phyloP scores from a whole-genome alignment of 805 yeast species.

The Cyberlindnera euphorbiae region DNA sequence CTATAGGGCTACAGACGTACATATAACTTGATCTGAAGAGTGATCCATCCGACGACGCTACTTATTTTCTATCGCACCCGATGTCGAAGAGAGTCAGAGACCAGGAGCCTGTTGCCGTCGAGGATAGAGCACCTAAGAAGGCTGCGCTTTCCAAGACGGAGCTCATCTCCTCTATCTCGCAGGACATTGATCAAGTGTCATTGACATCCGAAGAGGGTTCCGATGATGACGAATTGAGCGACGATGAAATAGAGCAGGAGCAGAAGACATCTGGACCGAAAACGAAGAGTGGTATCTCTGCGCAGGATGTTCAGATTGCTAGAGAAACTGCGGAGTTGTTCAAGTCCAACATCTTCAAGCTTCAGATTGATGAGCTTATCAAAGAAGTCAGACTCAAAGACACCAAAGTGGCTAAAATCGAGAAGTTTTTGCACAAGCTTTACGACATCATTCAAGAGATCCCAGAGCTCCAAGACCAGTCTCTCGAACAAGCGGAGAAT shows the following conservation, averaged over 20 bases:
- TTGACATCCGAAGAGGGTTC: conserved; percentile 20
- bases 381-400: conserved; percentile 77
- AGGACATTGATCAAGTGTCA: conserved; percentile 8
- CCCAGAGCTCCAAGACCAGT: conserved; percentile 48
- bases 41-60: too few relatives aligned
- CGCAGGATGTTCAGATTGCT: conserved; percentile 86
- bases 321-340: conserved; percentile 91
- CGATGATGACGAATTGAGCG: conserved; percentile 27
- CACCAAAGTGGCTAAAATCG: conserved; percentile 57
- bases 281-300: conserved; percentile 36
- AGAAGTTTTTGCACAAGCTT: conserved; percentile 68
- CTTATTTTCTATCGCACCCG: too few relatives aligned
- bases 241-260: conserved; percentile 20
- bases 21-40: too few relatives aligned
- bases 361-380: conserved; percentile 88
- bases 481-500: conserved; percentile 55
- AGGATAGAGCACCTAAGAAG: conserved; percentile 17
- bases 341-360: conserved; percentile 91
- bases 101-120: conserved; percentile 13
- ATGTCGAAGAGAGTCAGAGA: conserved; percentile 20
- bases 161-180: conserved; percentile 15
- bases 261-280: conserved; percentile 9
- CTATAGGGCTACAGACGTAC: not conserved
- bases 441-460: conserved; percentile 63
- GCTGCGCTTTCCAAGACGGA: conserved; percentile 19